Base-by-base conservation (phyloP, 1,284 basidiomycete species). In the Anthracocystis panici-leucophaei region DNA sequence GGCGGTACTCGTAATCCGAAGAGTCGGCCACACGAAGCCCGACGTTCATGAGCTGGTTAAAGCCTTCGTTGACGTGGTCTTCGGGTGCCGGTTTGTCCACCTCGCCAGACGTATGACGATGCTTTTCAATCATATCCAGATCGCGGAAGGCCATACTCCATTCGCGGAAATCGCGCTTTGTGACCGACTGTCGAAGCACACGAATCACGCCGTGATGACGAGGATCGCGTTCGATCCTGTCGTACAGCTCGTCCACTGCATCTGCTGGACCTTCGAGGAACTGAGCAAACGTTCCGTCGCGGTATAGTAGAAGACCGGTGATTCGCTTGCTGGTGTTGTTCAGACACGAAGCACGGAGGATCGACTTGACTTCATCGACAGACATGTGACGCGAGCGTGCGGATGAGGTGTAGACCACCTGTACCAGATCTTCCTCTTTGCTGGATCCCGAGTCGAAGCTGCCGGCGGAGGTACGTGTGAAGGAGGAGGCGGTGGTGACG, bases 121-220 rank as follows among this genome's bases (percentile, higher is more conserved):
- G 54, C 20, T 49, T 64, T 16, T 33, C 57, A 27, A 65, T 46
- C 63, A 75, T 61, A n/a, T 75, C 72, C 12, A 78, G 57, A 31
- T 78, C 75, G 31, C 75, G 54, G 62, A 67, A 78, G 1, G 66
- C 75, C 75, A 78, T 78, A 38, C 57, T 69, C 75, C 75, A 78
- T n/a, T 72, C 50, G 14, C 46, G 40, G 29, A 78, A 78, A 35
- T 73, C 70, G 6, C 75, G 64, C 72, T 75, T 67, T 45, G 50
- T 40, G 20, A 63, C 68, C 3, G 51, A 29, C 50, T 60, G 60
- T 14, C 68, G 44, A 1, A 78, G 25, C 11, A 78, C 57, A 5
- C 64, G 52, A 16, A 78, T 70, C 45, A 78, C 49, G 27, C 72
- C 67, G 27, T 57, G 57, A 31, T 78, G 75, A 6, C 75, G 63